Evolutionary conservation across 768 basidiomycete species (phyloP).

Genomic region (Leccinum arenicola): DNA sequence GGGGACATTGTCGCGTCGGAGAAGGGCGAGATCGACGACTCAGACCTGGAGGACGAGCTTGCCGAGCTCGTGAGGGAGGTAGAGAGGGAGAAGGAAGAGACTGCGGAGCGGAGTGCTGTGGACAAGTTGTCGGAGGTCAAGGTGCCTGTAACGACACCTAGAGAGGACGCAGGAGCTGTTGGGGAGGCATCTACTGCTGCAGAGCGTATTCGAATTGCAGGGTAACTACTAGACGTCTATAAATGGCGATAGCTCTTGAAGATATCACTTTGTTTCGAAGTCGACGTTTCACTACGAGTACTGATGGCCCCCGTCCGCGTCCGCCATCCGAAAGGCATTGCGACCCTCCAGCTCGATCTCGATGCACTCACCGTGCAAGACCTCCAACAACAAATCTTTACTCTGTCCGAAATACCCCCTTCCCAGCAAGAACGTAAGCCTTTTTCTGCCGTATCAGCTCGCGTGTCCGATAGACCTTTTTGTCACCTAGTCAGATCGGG

Average conservation of each 20-base stretch:
- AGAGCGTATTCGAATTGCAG: not conserved
- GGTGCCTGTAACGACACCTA: slow-evolving; percentile 17
- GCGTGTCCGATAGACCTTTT: not conserved
- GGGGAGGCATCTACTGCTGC: not conserved
- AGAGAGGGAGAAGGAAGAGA: slow-evolving; percentile 38
- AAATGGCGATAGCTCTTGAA: slow-evolving; percentile 4
- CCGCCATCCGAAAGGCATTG: slow-evolving; percentile 80
- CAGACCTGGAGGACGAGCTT: slow-evolving; percentile 65
- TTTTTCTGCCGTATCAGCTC: not conserved
- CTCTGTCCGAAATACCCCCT: slow-evolving; percentile 65
- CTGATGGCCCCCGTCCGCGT: slow-evolving; percentile 73
- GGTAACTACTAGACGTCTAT: not conserved
- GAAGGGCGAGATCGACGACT: slow-evolving; percentile 49
- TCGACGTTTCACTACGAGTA: not conserved
- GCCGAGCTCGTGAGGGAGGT: slow-evolving; percentile 49
- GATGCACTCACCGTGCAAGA: slow-evolving; percentile 65
- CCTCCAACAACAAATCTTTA: slow-evolving; percentile 70
- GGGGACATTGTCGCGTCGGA: slow-evolving; percentile 56
- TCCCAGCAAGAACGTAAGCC: slow-evolving; percentile 75
- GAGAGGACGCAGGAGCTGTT: not conserved
- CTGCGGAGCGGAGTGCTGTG: slow-evolving; percentile 24
- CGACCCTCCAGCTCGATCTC: slow-evolving; percentile 70
- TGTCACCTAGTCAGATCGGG: slow-evolving; percentile 64
- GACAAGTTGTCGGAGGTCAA: slow-evolving; percentile 21
- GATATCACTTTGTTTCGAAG: too few species aligned